A percentile compares a stretch with the other conserved stretches of the same genome.
Evolutionary conservation across 306 rosid genomes (phyloP).

Genomic region (Ziziphus jujuba): DNA sequence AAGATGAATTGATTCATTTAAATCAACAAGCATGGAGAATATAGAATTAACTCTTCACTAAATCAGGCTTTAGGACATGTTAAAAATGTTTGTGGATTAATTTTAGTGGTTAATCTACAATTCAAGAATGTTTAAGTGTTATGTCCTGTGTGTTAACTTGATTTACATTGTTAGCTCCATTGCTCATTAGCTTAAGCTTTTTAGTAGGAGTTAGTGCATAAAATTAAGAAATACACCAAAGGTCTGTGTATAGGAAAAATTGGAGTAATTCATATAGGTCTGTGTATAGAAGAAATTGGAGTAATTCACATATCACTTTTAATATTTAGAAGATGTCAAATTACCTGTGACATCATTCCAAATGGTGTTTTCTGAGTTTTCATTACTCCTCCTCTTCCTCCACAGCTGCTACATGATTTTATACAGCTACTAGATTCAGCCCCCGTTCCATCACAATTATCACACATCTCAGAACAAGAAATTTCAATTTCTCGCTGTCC

Average conservation of each 20-base stretch:
- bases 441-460: slow-evolving; percentile 76
- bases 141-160: too few species aligned
- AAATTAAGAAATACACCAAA: not conserved
- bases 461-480: slow-evolving; percentile 66
- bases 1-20: too few species aligned
- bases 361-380: slow-evolving; percentile 84
- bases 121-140: too few species aligned
- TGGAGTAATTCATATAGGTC: too few species aligned
- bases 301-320: not conserved
- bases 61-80: too few species aligned
- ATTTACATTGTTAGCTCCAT: not conserved
- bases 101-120: too few species aligned
- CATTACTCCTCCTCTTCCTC: slow-evolving; percentile 88
- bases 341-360: slow-evolving; percentile 89
- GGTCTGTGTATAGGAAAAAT: too few species aligned
- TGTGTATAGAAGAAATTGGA: not conserved
- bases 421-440: slow-evolving; percentile 70
- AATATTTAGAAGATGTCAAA: slow-evolving; percentile 1
- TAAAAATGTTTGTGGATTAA: too few species aligned
- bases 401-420: slow-evolving; percentile 67
- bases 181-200: too few species aligned
- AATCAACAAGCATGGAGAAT: too few species aligned
- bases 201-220: not conserved
- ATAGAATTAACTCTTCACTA: too few species aligned
- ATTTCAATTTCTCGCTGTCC: slow-evolving; percentile 66